Percentiles rank a stretch among this genome's conserved stretches.
Evolutionary conservation across 345 rosid species (phyloP).

Genomic region (Luvunga scandens): DNA sequence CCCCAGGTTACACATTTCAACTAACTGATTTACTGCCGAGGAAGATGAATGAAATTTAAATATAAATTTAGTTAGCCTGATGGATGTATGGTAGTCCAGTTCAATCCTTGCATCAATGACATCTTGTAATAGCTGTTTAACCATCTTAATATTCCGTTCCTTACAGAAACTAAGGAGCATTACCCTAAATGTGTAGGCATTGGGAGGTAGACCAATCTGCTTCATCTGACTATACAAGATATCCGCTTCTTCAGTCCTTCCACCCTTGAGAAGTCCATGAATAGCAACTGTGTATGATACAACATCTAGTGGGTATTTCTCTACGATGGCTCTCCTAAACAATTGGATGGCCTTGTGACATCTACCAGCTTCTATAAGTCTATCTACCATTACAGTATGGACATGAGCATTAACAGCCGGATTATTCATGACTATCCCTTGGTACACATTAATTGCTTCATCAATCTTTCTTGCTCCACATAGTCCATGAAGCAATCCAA

Average conservation of each 20-base stretch:
- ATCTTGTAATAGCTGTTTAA: constrained; percentile 42
- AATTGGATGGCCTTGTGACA: constrained; percentile 41
- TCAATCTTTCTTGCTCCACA: constrained; percentile 36
- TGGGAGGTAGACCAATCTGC: constrained; percentile 46
- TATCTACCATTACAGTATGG: constrained; percentile 53
- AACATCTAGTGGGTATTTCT: constrained; percentile 53
- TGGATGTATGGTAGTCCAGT: constrained; percentile 31
- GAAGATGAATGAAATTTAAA: constrained; percentile 23
- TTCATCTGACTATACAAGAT: constrained; percentile 48
- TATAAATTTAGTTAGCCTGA: constrained; percentile 31
- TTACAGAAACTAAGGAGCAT: constrained; percentile 49
- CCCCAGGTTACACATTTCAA: constrained; percentile 33
- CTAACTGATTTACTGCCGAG: constrained; percentile 28
- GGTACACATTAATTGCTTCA: constrained; percentile 53
- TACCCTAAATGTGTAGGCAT: constrained; percentile 32
- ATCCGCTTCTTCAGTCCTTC: constrained; percentile 53
- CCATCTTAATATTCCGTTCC: constrained; percentile 45
- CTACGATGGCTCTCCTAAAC: constrained; percentile 41
- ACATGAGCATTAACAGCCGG: constrained; percentile 54
- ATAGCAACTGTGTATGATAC: constrained; percentile 65
- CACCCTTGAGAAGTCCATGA: constrained; percentile 50
- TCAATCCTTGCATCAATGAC: constrained; percentile 44
- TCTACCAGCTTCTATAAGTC: constrained; percentile 47
- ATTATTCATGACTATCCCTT: constrained; percentile 26
- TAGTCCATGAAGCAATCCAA: constrained; percentile 50